Conservation (phyloP, 192 early-diverging fungal species). For the Funneliformis geosporum region DNA sequence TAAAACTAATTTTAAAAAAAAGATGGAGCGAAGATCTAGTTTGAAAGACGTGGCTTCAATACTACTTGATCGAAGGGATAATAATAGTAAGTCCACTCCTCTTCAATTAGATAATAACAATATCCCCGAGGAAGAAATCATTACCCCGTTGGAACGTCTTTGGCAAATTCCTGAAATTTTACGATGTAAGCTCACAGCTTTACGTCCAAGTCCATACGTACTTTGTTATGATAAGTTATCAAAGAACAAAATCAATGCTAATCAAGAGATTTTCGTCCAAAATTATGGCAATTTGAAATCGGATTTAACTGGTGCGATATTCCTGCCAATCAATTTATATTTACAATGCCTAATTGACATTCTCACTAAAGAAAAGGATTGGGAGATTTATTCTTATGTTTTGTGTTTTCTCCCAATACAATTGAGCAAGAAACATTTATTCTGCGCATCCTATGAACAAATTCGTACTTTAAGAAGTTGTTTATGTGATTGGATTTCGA, state of each 20-base stretch:
- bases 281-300: constrained; percentile 36
- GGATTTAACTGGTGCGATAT: constrained; percentile 32
- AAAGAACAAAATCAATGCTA: background rate
- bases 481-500: constrained; percentile 60
- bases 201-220: constrained; percentile 25
- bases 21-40: constrained; percentile 10
- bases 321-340: constrained; percentile 59
- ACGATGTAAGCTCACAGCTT: background rate
- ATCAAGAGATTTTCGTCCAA: background rate
- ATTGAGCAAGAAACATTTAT: constrained; percentile 74
- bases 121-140: constrained; percentile 8
- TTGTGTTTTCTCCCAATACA: constrained; percentile 67
- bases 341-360: constrained; percentile 58
- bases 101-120: background rate
- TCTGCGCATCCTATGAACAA: constrained; percentile 58
- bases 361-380: constrained; percentile 66
- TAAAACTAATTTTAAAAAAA: constrained; percentile 7
- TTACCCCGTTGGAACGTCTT: background rate
- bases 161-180: constrained; percentile 26
- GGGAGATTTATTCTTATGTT: constrained; percentile 71
- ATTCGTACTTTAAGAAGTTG: constrained; percentile 53
- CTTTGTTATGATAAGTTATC: background rate
- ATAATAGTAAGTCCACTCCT: background rate
- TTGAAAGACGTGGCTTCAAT: background rate
- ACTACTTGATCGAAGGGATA: constrained; percentile 9